These are phyloP conservation scores for Claviceps fusiformis DNA, from an alignment of 2,329 filamentous ascomycete species.

Conservation along the genomic window DNA sequence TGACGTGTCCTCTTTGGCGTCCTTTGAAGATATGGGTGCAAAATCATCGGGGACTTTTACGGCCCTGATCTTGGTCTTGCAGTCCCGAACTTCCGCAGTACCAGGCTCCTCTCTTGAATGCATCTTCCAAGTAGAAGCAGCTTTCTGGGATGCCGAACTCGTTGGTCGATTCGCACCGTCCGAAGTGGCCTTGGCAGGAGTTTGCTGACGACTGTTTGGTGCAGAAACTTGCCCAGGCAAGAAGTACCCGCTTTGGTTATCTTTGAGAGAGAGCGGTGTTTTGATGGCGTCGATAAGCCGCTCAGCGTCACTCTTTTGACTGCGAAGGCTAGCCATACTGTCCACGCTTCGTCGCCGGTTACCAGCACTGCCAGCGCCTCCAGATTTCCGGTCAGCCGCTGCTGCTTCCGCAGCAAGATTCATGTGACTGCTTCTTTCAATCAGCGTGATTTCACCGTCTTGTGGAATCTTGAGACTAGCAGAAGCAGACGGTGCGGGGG, in stretches of 20 bases:
- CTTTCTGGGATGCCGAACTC: constrained; percentile 6
- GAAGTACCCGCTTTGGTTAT: constrained; percentile 21
- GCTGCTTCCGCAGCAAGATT: constrained; percentile 9
- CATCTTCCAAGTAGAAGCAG: background rate
- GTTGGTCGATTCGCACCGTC: constrained; percentile 6
- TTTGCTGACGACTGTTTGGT: constrained; percentile 5
- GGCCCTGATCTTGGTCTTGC: constrained; percentile 31
- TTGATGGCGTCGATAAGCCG: constrained; percentile 60
- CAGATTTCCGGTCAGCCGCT: constrained; percentile 3
- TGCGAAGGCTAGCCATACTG: constrained; percentile 30
- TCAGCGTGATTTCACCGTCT: constrained; percentile 46
- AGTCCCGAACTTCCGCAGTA: constrained; percentile 25
- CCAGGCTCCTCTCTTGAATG: constrained; percentile 17
- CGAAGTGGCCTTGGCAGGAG: constrained; percentile 1
- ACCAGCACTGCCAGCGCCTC: constrained; percentile 9
- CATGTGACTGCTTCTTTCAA: constrained; percentile 30
- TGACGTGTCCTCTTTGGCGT: constrained; percentile 19
- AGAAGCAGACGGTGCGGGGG: constrained; percentile 8
- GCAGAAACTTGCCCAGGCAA: constrained; percentile 6
- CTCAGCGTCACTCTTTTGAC: constrained; percentile 50
- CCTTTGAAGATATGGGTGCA: constrained; percentile 16
- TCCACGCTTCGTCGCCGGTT: constrained; percentile 20
- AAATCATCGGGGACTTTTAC: constrained; percentile 37
- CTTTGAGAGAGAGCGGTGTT: constrained; percentile 35
- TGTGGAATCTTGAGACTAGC: constrained; percentile 16